phyloP scores from a whole-genome alignment of 257 asterid species.

The Rauvolfia tetraphylla region DNA sequence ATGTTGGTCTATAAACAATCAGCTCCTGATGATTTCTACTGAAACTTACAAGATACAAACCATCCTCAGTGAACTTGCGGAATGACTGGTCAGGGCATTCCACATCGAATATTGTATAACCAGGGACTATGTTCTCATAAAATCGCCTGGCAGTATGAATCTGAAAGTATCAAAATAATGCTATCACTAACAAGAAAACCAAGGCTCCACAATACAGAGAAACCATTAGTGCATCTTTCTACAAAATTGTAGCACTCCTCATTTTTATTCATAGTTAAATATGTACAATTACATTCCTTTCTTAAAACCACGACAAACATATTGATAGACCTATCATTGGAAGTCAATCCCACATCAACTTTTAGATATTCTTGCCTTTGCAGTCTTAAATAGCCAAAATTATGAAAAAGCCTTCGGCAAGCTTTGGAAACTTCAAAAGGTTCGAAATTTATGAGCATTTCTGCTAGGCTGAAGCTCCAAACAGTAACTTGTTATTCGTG shows the following conservation, averaged over 20 bases:
- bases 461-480: not conserved
- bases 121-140: slow-evolving; percentile 91
- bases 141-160: slow-evolving; percentile 67
- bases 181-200: too few species aligned
- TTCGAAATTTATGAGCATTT: not conserved
- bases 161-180: slow-evolving; percentile 20
- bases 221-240: not conserved
- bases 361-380: not conserved
- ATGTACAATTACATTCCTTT: not conserved
- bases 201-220: not conserved
- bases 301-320: not conserved
- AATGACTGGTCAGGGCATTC: slow-evolving; percentile 90
- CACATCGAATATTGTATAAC: slow-evolving; percentile 72
- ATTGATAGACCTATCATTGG: not conserved
- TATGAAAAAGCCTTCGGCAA: not conserved
- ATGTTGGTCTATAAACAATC: slow-evolving; percentile 84
- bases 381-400: not conserved
- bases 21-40: slow-evolving; percentile 91
- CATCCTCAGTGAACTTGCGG: slow-evolving; percentile 98
- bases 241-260: not conserved
- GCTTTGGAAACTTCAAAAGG: not conserved
- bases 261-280: not conserved
- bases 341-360: not conserved
- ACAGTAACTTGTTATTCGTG: not conserved
- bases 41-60: slow-evolving; percentile 83